Base-by-base conservation (phyloP, 352 stramenopile species). In the Phytopythium montanum region DNA sequence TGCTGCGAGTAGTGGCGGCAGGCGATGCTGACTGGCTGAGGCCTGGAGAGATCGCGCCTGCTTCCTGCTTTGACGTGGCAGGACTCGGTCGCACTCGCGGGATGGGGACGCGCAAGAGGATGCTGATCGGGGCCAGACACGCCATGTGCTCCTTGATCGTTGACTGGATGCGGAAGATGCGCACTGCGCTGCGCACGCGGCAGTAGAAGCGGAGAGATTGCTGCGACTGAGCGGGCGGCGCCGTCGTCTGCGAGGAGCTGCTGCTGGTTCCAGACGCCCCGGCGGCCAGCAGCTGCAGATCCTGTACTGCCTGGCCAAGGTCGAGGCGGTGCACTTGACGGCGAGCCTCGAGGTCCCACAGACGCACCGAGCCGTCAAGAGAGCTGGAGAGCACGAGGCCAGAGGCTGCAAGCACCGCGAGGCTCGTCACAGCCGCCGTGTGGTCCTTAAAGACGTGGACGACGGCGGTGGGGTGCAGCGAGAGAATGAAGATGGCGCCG, bases 381-480 rank as follows among this genome's bases (percentile, higher is more conserved):
- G 78, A 90, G 23, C 77, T 88, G 3, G 82, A 92, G 33, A 92
- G 67, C 16, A 90, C 65, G 12, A 89, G 68, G 5, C 72, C 65
- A 26, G 79, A 88, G 8, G 78, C 61, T 7, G 62, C 38, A 51
- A 88, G 79, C 23, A 88, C 69, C 0, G 65, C 73, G 4, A 92
- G 59, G 16, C 73, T 73, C 28, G 82, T 88, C 29, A 92, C 63
- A 9, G 62, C 60, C 49, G 77, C 70, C 2, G 79, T 88, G 59
- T 92, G 82, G 36, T 92, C 77, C 46, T 87, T 87, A 54, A 92
- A 92, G 19, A 82, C 42, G 50, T 87, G 76, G 19, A 90, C 67
- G 23, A 85, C 60, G 2, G 79, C 76, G 19, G 73, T 74, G 21
- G 82, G 82, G 29, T 85, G 68, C 29, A 80, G 65, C 26, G 82